Evolutionary conservation across 2,329 filamentous ascomycete genomes (phyloP).

Genomic region (Monascus ruber): DNA sequence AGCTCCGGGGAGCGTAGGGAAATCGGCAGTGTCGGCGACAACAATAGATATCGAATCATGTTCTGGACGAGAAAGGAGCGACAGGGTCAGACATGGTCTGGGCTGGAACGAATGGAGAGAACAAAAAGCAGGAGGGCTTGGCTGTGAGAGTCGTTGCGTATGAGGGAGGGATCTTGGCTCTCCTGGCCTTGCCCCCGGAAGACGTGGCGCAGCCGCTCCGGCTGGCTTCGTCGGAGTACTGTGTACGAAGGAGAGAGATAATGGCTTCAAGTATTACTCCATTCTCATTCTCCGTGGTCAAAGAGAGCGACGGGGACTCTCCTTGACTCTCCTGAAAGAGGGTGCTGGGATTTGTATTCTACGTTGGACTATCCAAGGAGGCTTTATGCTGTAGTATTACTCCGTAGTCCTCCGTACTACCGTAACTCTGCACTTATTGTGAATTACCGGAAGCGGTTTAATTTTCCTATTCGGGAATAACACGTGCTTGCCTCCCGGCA

Average conservation of each 20-base stretch:
- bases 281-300: no score
- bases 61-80: slow-evolving; percentile 23
- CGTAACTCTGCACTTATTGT: no score
- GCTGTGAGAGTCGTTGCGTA: background rate
- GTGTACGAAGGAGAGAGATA: background rate
- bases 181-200: slow-evolving; percentile 2
- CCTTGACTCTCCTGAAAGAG: no score
- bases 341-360: no score
- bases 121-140: slow-evolving; percentile 2
- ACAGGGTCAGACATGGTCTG: slow-evolving; percentile 19
- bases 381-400: no score
- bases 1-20: slow-evolving; percentile 22
- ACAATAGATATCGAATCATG: slow-evolving; percentile 26
- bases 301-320: no score
- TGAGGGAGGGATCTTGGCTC: background rate
- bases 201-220: slow-evolving; percentile 1
- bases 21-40: slow-evolving; percentile 17
- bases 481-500: no score
- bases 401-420: no score
- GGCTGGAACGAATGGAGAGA: slow-evolving; percentile 3
- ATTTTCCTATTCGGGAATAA: no score
- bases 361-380: no score
- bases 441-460: no score
- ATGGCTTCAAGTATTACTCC: no score
- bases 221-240: background rate